Evolutionary conservation across 1,284 basidiomycete species (phyloP), one percentile per base, ranked within the genome.

Genomic region (Papiliotrema flavescens): DNA sequence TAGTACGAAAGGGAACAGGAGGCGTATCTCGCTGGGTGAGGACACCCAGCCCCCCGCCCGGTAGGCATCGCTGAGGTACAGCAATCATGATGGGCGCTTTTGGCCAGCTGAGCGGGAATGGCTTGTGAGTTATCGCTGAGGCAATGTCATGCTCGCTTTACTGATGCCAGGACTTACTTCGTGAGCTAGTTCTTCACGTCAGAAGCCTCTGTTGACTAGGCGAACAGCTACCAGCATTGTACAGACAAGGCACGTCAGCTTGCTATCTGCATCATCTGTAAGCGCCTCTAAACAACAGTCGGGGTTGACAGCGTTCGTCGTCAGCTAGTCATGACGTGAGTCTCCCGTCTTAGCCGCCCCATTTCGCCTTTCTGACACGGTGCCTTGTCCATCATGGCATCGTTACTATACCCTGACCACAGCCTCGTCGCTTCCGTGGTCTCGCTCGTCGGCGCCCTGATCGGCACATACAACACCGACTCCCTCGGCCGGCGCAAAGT

Each of bases 321-420:
- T 14, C 61, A 61, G 35, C 58, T 65, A 17, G 49, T 61, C 50
- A 65, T 65, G 64, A 63, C 57, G 64, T 62, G 61, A 51, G 6
- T 23, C 4, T 19, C 45, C 11, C 28, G 6, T 32, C 6, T 32
- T 11, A 11, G 28, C 28, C 28, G 11, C n/a, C n/a, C n/a, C n/a
- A n/a, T n/a, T n/a, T n/a, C n/a, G n/a, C n/a, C n/a, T n/a, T n/a
- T n/a, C n/a, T n/a, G n/a, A n/a, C n/a, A n/a, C n/a, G n/a, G n/a
- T n/a, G n/a, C n/a, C n/a, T n/a, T n/a, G n/a, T n/a, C n/a, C n/a
- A n/a, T n/a, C n/a, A 14, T 14, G 22, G 3, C 26, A 3, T 32
- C 28, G 41, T 26, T 32, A 20, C n/a, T 37, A 17, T 24, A 20
- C 34, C 7, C 28, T 47, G 13, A 49, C 46, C 28, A 40, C 44